These are phyloP conservation scores for Aspergillus felis DNA, from an alignment of 2,329 filamentous ascomycete species.

Conservation along the genomic window DNA sequence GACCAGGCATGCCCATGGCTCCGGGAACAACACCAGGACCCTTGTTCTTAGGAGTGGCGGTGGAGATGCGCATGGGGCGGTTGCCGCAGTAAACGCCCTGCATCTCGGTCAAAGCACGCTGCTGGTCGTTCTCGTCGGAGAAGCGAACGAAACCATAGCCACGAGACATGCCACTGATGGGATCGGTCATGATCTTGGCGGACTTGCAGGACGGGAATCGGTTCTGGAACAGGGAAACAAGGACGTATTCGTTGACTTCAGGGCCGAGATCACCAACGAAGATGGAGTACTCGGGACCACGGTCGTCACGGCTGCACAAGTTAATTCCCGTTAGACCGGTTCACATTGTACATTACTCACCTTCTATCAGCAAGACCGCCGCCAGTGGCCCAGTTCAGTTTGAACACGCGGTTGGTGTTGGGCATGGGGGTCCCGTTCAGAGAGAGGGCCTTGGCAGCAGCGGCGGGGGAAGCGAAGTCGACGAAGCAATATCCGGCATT, in stretches of 20 bases:
- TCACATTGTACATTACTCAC: constrained; percentile 45
- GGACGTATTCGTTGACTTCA: constrained; percentile 96
- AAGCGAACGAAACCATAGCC: constrained; percentile 98
- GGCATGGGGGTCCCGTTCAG: constrained; percentile 87
- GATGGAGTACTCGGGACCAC: constrained; percentile 92
- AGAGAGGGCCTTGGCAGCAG: constrained; percentile 84
- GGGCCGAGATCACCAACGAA: constrained; percentile 97
- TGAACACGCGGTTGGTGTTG: constrained; percentile 92
- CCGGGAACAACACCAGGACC: constrained; percentile 53
- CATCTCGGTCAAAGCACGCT: constrained; percentile 95
- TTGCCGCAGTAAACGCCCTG: constrained; percentile 99
- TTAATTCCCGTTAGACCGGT: constrained; percentile 3
- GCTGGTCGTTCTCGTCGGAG: constrained; percentile 90
- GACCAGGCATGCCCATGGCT: constrained; percentile 50
- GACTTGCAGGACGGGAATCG: constrained; percentile 98
- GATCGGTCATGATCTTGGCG: constrained; percentile 99
- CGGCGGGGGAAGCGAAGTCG: constrained; percentile 78
- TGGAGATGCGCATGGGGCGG: constrained; percentile 96
- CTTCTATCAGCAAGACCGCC: constrained; percentile 91
- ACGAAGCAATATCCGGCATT: constrained; percentile 99
- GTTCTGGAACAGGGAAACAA: constrained; percentile 94
- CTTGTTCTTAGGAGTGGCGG: constrained; percentile 92
- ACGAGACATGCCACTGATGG: constrained; percentile 93
- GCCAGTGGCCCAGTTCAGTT: constrained; percentile 98
- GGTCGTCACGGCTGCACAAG: constrained; percentile 68